Evolutionary conservation across 345 rosid species (phyloP).

Genomic region (Eucalyptus lansdowneana): DNA sequence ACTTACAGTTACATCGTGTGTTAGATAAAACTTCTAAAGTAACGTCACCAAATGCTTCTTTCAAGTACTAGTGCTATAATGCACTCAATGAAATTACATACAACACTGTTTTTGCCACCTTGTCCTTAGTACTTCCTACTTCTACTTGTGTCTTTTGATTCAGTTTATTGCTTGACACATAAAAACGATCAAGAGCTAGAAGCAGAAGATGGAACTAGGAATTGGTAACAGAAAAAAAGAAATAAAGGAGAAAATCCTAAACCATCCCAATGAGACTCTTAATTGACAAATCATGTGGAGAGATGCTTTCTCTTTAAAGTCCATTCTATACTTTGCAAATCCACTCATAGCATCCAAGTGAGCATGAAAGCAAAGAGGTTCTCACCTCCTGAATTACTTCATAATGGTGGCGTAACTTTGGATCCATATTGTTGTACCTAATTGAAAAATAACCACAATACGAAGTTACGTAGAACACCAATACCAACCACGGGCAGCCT

Average conservation of each 20-base stretch:
- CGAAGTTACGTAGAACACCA: neutral
- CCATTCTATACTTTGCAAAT: neutral
- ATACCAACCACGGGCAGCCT: neutral
- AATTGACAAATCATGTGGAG: neutral
- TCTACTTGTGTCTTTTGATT: neutral
- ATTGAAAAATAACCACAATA: neutral
- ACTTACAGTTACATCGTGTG: neutral
- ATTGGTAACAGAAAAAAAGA: neutral
- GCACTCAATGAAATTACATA: neutral
- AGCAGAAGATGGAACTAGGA: neutral
- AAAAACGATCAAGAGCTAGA: neutral
- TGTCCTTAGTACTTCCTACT: neutral
- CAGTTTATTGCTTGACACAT: neutral
- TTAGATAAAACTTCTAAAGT: neutral
- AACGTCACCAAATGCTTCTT: neutral
- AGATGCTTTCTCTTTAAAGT: neutral
- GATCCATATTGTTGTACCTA: constrained; percentile 75
- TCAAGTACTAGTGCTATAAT: neutral
- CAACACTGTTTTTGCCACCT: neutral
- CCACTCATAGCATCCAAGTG: neutral
- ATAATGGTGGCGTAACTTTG: constrained; percentile 87
- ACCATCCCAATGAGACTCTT: neutral
- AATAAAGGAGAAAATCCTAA: neutral
- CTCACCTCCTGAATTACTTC: constrained; percentile 96
- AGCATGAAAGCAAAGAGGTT: neutral